Conservation (phyloP, 805 yeast genomes). For the Saccharomycopsis lassenensis region DNA sequence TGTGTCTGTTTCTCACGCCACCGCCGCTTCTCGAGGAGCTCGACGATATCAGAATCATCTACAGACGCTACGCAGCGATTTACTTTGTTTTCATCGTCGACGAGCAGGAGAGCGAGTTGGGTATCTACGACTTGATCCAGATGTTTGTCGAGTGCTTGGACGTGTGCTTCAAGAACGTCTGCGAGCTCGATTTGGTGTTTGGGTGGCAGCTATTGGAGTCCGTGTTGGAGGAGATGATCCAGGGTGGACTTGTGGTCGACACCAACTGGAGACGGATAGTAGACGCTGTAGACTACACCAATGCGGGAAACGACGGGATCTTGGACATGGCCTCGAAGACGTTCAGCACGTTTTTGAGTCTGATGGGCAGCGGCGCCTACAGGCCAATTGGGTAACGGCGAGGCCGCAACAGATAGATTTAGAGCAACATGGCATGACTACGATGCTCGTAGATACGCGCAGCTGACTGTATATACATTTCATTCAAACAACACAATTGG, state of each 20-base stretch:
- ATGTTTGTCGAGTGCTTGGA: conserved; percentile 94
- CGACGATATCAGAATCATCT: conserved; percentile 78
- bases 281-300: conserved; percentile 64
- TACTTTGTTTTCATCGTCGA: conserved; percentile 94
- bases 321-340: too few relatives aligned
- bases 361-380: too few relatives aligned
- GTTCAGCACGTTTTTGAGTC: too few relatives aligned
- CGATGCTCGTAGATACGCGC: conserved; percentile 6
- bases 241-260: conserved; percentile 97
- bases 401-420: too few relatives aligned
- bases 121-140: conserved; percentile 87
- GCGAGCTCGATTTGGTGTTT: conserved; percentile 92
- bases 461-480: too few relatives aligned
- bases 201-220: conserved; percentile 97
- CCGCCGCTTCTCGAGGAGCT: conserved; percentile 61
- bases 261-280: conserved; percentile 78
- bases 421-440: too few relatives aligned
- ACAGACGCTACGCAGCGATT: conserved; percentile 90
- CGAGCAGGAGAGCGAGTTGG: conserved; percentile 89
- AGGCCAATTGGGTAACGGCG: too few relatives aligned
- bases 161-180: conserved; percentile 85
- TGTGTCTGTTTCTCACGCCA: conserved; percentile 83
- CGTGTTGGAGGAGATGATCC: conserved; percentile 83
- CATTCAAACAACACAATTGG: too few relatives aligned
- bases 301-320: too few relatives aligned